Percentiles rank a stretch among this genome's conserved stretches.
Evolutionary conservation across 2,329 filamentous ascomycete species (phyloP).

Genomic region (Epichloe coenophiala): DNA sequence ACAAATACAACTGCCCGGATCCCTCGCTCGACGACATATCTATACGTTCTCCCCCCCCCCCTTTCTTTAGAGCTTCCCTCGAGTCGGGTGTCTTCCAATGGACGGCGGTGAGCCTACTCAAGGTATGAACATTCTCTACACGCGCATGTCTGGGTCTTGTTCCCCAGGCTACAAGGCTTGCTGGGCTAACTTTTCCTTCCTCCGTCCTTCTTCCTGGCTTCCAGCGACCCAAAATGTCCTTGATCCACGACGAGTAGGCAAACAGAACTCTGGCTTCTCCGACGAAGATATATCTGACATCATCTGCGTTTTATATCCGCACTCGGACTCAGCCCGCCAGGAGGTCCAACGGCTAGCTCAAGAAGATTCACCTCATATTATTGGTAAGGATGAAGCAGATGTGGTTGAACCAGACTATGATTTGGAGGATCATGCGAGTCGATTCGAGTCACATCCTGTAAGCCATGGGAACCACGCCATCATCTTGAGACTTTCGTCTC

Average conservation of each 20-base stretch:
- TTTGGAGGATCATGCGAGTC: constrained; percentile 33
- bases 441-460: constrained; percentile 30
- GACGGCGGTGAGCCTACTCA: constrained; percentile 31
- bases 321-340: constrained; percentile 55
- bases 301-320: constrained; percentile 75
- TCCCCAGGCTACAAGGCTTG: neutral
- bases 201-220: neutral
- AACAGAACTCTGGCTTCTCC: constrained; percentile 70
- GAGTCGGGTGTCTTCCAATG: constrained; percentile 24
- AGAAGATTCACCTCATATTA: constrained; percentile 34
- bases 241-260: constrained; percentile 66
- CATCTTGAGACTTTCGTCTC: constrained; percentile 65
- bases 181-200: neutral
- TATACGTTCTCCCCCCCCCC: neutral
- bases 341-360: constrained; percentile 46
- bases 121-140: constrained; percentile 15
- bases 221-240: constrained; percentile 33
- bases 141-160: neutral
- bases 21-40: neutral
- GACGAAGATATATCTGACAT: constrained; percentile 79
- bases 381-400: constrained; percentile 34
- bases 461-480: constrained; percentile 51
- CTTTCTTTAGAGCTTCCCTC: neutral
- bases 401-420: constrained; percentile 38
- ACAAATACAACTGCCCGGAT: neutral